Conservation (phyloP, 371 early-diverging fungal species). For the Mucor piriformis region DNA sequence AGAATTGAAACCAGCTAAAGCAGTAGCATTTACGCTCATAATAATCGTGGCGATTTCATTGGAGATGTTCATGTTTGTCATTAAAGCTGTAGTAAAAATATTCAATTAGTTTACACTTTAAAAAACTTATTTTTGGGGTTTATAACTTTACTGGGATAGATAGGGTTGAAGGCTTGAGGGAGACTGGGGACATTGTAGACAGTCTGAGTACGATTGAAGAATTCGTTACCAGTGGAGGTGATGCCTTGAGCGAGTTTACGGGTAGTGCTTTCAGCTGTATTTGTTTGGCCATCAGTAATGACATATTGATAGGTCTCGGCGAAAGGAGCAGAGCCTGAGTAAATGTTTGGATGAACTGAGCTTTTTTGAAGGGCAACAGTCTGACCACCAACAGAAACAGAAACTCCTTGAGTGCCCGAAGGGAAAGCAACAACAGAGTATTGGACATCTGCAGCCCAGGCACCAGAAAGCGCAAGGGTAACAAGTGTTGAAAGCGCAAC, state of each 20-base stretch:
- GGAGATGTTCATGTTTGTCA: constrained; percentile 35
- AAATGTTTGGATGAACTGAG: constrained; percentile 37
- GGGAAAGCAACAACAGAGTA: constrained; percentile 52
- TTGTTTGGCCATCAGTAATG: constrained; percentile 20
- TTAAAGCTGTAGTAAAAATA: constrained; percentile 23
- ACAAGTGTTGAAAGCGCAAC: constrained; percentile 16
- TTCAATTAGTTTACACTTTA: not conserved
- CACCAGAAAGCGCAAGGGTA: constrained; percentile 14
- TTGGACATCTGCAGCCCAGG: constrained; percentile 35
- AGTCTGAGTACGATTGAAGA: constrained; percentile 52
- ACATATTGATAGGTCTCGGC: constrained; percentile 42
- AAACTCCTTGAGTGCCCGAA: constrained; percentile 26
- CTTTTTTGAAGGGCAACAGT: constrained; percentile 27
- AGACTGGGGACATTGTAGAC: constrained; percentile 47
- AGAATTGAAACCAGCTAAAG: constrained; percentile 37
- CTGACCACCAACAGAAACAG: constrained; percentile 41
- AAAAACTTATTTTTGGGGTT: not conserved
- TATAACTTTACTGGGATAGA: constrained; percentile 43
- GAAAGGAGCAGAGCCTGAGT: constrained; percentile 40
- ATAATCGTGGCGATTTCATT: constrained; percentile 57
- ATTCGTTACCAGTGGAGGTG: constrained; percentile 55
- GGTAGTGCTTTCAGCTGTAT: constrained; percentile 26
- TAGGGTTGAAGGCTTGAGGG: constrained; percentile 56
- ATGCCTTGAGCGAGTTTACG: constrained; percentile 44
- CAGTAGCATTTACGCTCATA: constrained; percentile 42